Evolutionary conservation across 345 rosid species (phyloP).

Genomic region (Stellera chamaejasme): DNA sequence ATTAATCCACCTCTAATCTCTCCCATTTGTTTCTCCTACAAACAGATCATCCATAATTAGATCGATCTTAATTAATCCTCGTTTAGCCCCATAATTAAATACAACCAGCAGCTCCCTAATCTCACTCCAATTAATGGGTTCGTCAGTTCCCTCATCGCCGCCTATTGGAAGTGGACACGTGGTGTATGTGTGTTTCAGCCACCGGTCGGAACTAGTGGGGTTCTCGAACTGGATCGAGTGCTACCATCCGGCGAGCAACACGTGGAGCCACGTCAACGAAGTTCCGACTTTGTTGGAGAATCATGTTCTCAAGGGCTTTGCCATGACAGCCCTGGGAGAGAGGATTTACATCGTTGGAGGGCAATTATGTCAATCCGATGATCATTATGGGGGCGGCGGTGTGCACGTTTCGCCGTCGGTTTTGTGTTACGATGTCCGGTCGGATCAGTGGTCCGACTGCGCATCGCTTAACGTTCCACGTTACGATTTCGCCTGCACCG

Average conservation of each 20-base stretch:
- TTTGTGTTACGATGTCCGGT: conserved; percentile 14
- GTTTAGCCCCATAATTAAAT: too few relatives aligned
- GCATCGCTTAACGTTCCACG: conserved; percentile 24
- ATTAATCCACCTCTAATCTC: background rate
- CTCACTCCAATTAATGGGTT: too few relatives aligned
- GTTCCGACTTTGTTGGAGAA: conserved; percentile 23
- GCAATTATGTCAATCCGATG: conserved; percentile 17
- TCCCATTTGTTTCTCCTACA: conserved; percentile 18
- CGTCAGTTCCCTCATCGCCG: too few relatives aligned
- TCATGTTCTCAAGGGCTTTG: conserved; percentile 38
- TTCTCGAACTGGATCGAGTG: conserved; percentile 34
- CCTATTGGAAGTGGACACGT: background rate
- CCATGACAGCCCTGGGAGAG: conserved; percentile 30
- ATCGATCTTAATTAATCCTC: too few relatives aligned
- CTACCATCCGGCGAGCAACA: conserved; percentile 27
- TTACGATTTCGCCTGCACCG: conserved; percentile 33
- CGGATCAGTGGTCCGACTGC: conserved; percentile 25
- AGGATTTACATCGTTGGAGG: conserved; percentile 42
- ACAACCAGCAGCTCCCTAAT: too few relatives aligned
- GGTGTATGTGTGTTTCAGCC: conserved; percentile 30
- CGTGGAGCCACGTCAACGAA: conserved; percentile 29
- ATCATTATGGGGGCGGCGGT: conserved; percentile 11
- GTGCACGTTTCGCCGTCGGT: conserved; percentile 20
- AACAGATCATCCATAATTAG: background rate
- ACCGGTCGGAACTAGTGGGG: conserved; percentile 9